Evolutionary conservation across 2,329 filamentous ascomycete species (phyloP), one percentile per base, ranked within the genome.

Genomic region (Calonectria pteridis): DNA sequence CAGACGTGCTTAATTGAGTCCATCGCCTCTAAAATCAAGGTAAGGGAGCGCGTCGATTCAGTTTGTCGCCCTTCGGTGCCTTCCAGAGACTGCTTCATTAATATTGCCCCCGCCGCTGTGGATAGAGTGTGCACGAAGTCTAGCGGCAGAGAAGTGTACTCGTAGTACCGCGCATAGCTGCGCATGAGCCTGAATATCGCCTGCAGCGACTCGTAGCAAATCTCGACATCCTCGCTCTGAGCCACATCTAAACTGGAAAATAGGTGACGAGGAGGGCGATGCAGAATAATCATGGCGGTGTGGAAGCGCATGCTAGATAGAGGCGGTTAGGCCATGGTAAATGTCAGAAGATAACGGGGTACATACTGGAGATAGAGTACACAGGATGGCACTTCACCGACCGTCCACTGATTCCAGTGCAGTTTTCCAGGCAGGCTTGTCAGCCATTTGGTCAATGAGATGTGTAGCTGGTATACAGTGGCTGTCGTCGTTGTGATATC

Each of bases 381-480:
- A 40, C 85, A 85, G 2, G 85, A 82, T 3, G 86, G 85, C 4
- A 89, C 84, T 26, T 86, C 82, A 4, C 86, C 86, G 0, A 87
- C 84, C 4, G 85, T 88, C 87, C 87, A 89, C 70, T 88, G 86
- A 66, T 87, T 88, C 87, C 88, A 89, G 72, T 89, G 85, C 31
- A 89, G 78, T 29, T 86, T 87, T 11, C 84, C 83, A 3, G 88
- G 87, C 1, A 89, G 80, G 50, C 82, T 84, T 3, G 85, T 82
- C 1, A 87, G 81, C 88, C 88, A 89, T 67, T 85, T 87, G 9
- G 83, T 85, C 53, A 89, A 80, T 1, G 86, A 83, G 9, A 86
- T 83, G 77, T 89, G 86, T 16, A 88, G 86, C 43, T 86, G 83
- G 58, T 85, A 84, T 10, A 85, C 84, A 10, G 84, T 86, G 13